Evolutionary conservation across 257 asterid species (phyloP).

Genomic region (Capsicum pubescens): DNA sequence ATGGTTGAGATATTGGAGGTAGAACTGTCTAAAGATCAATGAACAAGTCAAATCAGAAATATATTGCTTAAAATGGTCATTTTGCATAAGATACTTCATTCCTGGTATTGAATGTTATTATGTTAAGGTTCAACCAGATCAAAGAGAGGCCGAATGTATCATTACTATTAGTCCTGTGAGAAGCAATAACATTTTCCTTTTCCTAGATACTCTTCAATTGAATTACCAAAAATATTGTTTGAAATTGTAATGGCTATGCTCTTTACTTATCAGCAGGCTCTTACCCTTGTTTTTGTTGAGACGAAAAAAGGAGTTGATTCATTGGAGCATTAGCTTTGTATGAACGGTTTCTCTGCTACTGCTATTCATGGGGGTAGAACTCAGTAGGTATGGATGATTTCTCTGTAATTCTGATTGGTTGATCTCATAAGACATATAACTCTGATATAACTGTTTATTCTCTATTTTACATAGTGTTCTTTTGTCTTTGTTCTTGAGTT

Average conservation of each 20-base stretch:
- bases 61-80: slow-evolving; percentile 15
- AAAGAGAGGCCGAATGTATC: slow-evolving; percentile 1
- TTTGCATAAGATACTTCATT: background rate
- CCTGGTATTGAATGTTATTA: slow-evolving; percentile 8
- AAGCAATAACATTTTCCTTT: background rate
- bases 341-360: slow-evolving; percentile 37
- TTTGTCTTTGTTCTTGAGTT: background rate
- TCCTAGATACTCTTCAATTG: background rate
- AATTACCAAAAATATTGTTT: background rate
- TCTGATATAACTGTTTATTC: background rate
- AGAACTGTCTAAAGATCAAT: background rate
- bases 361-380: slow-evolving; percentile 39
- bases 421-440: background rate
- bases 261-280: slow-evolving; percentile 36
- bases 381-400: slow-evolving; percentile 28
- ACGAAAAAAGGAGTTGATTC: slow-evolving; percentile 38
- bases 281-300: slow-evolving; percentile 80
- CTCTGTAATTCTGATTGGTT: slow-evolving; percentile 24
- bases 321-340: slow-evolving; percentile 36
- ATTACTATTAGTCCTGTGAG: background rate
- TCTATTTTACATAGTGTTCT: background rate
- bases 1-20: slow-evolving; percentile 12
- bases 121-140: slow-evolving; percentile 3
- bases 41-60: background rate
- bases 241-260: background rate